Evolutionary conservation across 169 alveolate species (phyloP), one percentile per base, ranked within the genome.

Genomic region (Plasmodium gonderi): DNA sequence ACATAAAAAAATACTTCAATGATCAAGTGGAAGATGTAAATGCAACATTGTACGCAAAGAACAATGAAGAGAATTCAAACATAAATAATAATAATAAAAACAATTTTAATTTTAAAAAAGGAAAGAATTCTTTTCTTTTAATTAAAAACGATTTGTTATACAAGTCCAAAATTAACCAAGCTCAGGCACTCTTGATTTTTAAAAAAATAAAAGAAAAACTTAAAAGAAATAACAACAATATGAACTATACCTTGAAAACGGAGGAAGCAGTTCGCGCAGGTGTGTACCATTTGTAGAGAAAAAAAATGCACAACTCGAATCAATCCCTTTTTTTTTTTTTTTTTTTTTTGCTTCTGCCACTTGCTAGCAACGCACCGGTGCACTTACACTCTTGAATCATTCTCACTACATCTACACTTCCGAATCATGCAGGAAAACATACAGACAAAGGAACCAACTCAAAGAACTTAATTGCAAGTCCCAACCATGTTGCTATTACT

Each of bases 141-240:
- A 36, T 85, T 40, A 85, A 85, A 54, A 85, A 85, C 31, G 92
- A 85, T 49, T n/a, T 85, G 26, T 51, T 85, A 40, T 74, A 85
- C 40, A 85, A 74, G 67, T 85, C 92, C 2, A 74, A 75, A 51
- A 85, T 85, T 3, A 85, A 85, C 45, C 74, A 69, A 74, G 79
- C 83, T 12, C 92, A 85, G 36, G 92, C 92, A 26, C 23, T 49
- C 12, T 60, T 85, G 20, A 85, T 85, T 11, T 85, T 74, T 49
- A 49, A 74, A 76, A 85, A 85, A 51, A 85, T 85, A 7, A 85
- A 85, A 76, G 92, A 85, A 76, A 85, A 74, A n/a, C 74, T 85
- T 14, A 45, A 36, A 47, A 31, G 29, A 7, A 82, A 82, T 38
- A 60, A 23, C 20, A 44, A 23, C 7, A n/a, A 49, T n/a, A 36